Percentiles rank a stretch among this genome's conserved stretches.
Evolutionary conservation across 1,284 basidiomycete genomes (phyloP).

Genomic region (Sanghuangporus baumii): DNA sequence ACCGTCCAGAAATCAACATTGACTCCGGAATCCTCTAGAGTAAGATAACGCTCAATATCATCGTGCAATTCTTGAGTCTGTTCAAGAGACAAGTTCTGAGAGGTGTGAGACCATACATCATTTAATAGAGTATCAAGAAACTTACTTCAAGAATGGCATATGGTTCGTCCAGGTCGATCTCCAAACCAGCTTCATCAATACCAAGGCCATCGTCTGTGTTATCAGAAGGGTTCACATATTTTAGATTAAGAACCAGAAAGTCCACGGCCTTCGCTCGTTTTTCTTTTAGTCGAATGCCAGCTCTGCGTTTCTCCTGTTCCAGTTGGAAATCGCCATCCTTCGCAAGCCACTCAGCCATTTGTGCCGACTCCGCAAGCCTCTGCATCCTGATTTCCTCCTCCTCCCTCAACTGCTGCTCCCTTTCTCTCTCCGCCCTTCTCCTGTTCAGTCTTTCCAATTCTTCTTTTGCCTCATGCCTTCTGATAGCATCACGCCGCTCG

Average conservation of each 20-base stretch:
- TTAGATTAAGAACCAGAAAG: constrained; percentile 89
- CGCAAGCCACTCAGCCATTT: constrained; percentile 97
- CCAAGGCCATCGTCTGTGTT: constrained; percentile 65
- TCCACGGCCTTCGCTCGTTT: constrained; percentile 95
- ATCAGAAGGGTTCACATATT: constrained; percentile 70
- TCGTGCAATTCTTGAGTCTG: constrained; percentile 93
- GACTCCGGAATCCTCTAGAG: constrained; percentile 77
- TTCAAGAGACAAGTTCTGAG: constrained; percentile 76
- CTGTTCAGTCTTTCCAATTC: constrained; percentile 91
- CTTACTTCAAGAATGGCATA: constrained; percentile 93
- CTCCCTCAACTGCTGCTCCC: constrained; percentile 81
- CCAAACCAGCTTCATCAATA: constrained; percentile 79
- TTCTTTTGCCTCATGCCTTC: constrained; percentile 89
- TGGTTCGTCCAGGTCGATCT: constrained; percentile 97
- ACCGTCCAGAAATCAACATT: constrained; percentile 98
- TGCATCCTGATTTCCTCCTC: constrained; percentile 90
- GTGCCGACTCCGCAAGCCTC: constrained; percentile 85
- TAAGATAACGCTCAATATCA: constrained; percentile 90
- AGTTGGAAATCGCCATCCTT: constrained; percentile 98
- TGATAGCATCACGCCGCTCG: constrained; percentile 71
- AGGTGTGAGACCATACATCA: neutral
- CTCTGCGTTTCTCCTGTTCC: constrained; percentile 87
- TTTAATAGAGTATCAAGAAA: constrained; percentile 15
- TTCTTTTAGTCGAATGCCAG: constrained; percentile 91
- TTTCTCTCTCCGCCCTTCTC: constrained; percentile 87